Percentiles rank a stretch among this genome's conserved stretches.
phyloP scores from a whole-genome alignment of 169 alveolate genomes.

The Perkinsus olseni region DNA sequence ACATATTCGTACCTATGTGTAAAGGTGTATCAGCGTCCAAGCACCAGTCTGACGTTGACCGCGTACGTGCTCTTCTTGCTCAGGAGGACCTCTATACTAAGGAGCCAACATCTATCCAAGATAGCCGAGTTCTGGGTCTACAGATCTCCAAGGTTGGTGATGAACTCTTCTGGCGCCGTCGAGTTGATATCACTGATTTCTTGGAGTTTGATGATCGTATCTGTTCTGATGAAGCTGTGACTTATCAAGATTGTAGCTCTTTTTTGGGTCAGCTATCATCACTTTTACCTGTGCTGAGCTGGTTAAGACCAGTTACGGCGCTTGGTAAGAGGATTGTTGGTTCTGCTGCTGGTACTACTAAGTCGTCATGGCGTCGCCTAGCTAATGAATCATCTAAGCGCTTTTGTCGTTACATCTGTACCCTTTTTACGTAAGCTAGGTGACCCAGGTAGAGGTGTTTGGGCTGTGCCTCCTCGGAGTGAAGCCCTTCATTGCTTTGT shows the following conservation, averaged over 20 bases:
- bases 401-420: neutral
- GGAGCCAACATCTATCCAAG: neutral
- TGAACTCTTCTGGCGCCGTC: neutral
- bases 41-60: neutral
- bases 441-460: neutral
- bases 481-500: neutral
- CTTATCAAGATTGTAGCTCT: neutral
- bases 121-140: neutral
- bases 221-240: neutral
- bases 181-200: neutral
- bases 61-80: neutral
- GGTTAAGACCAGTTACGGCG: neutral
- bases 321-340: too few species aligned
- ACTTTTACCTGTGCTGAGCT: neutral
- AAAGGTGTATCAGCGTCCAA: neutral
- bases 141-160: neutral
- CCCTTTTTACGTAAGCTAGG: neutral
- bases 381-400: too few species aligned
- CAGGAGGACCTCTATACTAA: neutral
- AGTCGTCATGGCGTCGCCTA: too few species aligned
- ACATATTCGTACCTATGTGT: neutral
- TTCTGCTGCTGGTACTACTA: too few species aligned
- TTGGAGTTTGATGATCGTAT: neutral
- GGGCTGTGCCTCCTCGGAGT: neutral
- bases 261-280: neutral